Conservation (phyloP, 371 early-diverging fungal species). For the Polyrhizophydium stewartii region DNA sequence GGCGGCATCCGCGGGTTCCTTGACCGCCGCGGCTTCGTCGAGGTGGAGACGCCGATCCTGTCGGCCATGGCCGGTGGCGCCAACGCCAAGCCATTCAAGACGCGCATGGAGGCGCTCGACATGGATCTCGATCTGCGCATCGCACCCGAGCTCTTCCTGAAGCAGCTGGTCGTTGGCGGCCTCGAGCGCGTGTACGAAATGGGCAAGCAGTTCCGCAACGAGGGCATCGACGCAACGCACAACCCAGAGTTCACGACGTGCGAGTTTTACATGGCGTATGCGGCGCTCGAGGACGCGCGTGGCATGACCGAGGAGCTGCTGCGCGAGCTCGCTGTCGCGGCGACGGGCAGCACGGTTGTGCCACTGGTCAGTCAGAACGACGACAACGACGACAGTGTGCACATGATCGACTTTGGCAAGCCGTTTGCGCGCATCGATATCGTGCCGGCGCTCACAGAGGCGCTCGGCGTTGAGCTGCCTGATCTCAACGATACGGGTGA, state of each 20-base stretch:
- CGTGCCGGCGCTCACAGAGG: conserved; percentile 57
- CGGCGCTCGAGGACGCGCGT: conserved; percentile 78
- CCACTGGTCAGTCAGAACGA: conserved; percentile 8
- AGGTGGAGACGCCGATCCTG: conserved; percentile 96
- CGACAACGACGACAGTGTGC: neutral
- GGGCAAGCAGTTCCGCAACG: conserved; percentile 97
- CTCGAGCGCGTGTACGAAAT: conserved; percentile 94
- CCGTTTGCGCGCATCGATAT: conserved; percentile 85
- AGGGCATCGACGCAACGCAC: conserved; percentile 91
- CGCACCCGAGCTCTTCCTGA: conserved; percentile 94
- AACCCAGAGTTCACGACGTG: conserved; percentile 98
- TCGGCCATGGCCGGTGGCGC: conserved; percentile 91
- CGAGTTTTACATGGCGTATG: conserved; percentile 96
- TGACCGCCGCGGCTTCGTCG: conserved; percentile 76
- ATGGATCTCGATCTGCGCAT: conserved; percentile 82
- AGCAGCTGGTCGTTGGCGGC: conserved; percentile 95
- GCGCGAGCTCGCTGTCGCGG: conserved; percentile 2
- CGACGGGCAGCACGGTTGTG: neutral
- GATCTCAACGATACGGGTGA: conserved; percentile 43
- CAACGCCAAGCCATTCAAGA: conserved; percentile 91
- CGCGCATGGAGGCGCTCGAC: conserved; percentile 74
- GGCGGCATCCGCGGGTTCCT: conserved; percentile 74
- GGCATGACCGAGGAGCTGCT: conserved; percentile 83
- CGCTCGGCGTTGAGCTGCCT: conserved; percentile 47
- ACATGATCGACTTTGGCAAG: conserved; percentile 60